Evolutionary conservation across 2,329 filamentous ascomycete genomes (phyloP).

Genomic region (Xylariaceae sp.): DNA sequence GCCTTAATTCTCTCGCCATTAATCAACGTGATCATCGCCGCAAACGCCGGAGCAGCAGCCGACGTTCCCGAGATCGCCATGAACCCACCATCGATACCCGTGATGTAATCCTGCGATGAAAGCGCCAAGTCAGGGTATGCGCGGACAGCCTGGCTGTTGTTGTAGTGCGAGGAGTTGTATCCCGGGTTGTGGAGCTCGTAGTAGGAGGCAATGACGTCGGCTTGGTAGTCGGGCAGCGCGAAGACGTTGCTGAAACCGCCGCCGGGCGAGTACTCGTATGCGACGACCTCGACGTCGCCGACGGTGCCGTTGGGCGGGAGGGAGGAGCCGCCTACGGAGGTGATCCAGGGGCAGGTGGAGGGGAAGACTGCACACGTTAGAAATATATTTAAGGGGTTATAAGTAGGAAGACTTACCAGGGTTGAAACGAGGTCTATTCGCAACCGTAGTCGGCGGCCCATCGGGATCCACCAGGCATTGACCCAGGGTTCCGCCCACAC

Average conservation of each 20-base stretch:
- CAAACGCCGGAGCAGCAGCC: slow-evolving; percentile 53
- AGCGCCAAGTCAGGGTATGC: slow-evolving; percentile 37
- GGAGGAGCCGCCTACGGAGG: neutral
- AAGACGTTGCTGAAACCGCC: slow-evolving; percentile 43
- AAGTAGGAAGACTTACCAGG: neutral
- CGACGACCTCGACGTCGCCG: neutral
- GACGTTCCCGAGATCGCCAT: slow-evolving; percentile 42
- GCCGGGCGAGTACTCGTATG: slow-evolving; percentile 30
- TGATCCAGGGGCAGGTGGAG: neutral
- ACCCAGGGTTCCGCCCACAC: neutral
- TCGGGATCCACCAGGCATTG: neutral
- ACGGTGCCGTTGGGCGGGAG: neutral
- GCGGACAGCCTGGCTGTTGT: slow-evolving; percentile 35
- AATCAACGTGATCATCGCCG: slow-evolving; percentile 45
- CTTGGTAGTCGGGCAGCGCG: slow-evolving; percentile 38
- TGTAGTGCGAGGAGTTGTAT: slow-evolving; percentile 34
- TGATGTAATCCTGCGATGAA: slow-evolving; percentile 35
- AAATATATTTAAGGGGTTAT: neutral
- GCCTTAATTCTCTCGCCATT: slow-evolving; percentile 46
- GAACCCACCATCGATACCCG: slow-evolving; percentile 23
- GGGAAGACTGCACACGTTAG: neutral
- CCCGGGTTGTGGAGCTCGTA: slow-evolving; percentile 23
- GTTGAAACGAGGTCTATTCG: neutral
- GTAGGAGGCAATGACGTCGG: slow-evolving; percentile 36
- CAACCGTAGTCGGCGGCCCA: neutral